Base-by-base conservation (phyloP, 768 basidiomycete genomes). In the Lactarius pseudohatsudake region DNA sequence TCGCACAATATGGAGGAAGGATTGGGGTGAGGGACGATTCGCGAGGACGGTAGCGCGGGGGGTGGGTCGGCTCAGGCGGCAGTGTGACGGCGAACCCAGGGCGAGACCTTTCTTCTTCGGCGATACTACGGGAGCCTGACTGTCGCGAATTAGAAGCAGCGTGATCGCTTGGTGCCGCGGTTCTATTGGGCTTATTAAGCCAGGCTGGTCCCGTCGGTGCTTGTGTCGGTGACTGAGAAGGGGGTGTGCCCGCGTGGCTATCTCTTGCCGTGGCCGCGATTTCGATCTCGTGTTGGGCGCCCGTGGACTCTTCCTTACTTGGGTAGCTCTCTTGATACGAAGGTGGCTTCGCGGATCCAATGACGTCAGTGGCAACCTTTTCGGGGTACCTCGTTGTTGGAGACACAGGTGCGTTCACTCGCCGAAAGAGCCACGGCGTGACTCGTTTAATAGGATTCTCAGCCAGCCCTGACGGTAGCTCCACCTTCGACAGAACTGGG, bases 361-460 rank as follows among this genome's bases (percentile, higher is more conserved):
- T 54, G 53, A 40, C n/a, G 32, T 57, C 65, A 55, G 47, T 30
- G 7, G 47, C 30, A 1, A 18, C 36, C 61, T 40, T 40, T 59
- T 59, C n/a, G 2, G 26, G 55, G 8, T 43, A 3, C 8, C 4
- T 54, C 8, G 43, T 30, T 16, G 40, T 56, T 8, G 28, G 22
- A 34, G 47, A 34, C 32, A 45, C 36, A 8, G 61, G 43, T 22
- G 61, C 40, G 20, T 62, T 66, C 50, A 66, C 61, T 41, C 38
- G 61, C 32, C 65, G 61, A 8, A 58, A 26, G 10, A 66, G 61
- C 65, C 65, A 66, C 8, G 65, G 65, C 50, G 61, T 66, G 57
- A 66, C 65, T 66, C 65, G 61, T 6, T 43, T 8, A 11, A 38
- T 13, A 36, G 61, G 40, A 54, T 40, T 32, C 16, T 59, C 36